These are phyloP conservation scores for Cyberlindnera saturnus DNA, from an alignment of 805 yeast species.

Conservation along the genomic window DNA sequence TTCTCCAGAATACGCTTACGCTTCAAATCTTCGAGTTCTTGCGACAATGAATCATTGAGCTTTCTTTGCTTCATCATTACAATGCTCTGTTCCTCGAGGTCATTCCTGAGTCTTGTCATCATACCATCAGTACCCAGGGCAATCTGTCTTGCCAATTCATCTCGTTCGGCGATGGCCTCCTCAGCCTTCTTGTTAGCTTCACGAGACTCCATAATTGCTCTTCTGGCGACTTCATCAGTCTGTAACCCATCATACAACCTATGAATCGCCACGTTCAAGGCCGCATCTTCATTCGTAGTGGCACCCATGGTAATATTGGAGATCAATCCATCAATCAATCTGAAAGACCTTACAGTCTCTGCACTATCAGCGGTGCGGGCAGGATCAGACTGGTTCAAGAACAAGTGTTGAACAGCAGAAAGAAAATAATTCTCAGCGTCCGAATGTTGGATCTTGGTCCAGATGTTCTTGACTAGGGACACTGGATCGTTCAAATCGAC, in stretches of 20 bases:
- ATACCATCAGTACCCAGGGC: constrained; percentile 74
- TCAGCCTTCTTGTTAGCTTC: constrained; percentile 48
- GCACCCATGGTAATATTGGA: constrained; percentile 53
- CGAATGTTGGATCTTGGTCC: constrained; percentile 50
- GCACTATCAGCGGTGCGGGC: constrained; percentile 40
- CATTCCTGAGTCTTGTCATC: constrained; percentile 52
- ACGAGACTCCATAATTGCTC: constrained; percentile 56
- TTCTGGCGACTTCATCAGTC: constrained; percentile 80
- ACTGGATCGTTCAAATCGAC: constrained; percentile 52
- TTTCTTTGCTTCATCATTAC: constrained; percentile 55
- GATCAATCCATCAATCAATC: constrained; percentile 59
- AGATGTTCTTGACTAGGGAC: constrained; percentile 56
- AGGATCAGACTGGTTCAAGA: constrained; percentile 31
- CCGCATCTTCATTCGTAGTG: constrained; percentile 46
- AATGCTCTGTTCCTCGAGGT: constrained; percentile 56
- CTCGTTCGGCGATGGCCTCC: constrained; percentile 51
- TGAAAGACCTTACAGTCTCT: constrained; percentile 46
- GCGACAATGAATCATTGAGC: constrained; percentile 51
- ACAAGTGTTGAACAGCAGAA: constrained; percentile 49
- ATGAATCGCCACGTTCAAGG: constrained; percentile 73
- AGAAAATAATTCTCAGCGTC: constrained; percentile 45
- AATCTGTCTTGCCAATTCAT: constrained; percentile 58
- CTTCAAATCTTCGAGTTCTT: constrained; percentile 59
- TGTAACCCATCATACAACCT: constrained; percentile 62
- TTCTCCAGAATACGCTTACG: constrained; percentile 52